Evolutionary conservation across 1,139 yeast genomes (phyloP), one percentile per base, ranked within the genome.

Genomic region (Debaryomyces psychrophilus): DNA sequence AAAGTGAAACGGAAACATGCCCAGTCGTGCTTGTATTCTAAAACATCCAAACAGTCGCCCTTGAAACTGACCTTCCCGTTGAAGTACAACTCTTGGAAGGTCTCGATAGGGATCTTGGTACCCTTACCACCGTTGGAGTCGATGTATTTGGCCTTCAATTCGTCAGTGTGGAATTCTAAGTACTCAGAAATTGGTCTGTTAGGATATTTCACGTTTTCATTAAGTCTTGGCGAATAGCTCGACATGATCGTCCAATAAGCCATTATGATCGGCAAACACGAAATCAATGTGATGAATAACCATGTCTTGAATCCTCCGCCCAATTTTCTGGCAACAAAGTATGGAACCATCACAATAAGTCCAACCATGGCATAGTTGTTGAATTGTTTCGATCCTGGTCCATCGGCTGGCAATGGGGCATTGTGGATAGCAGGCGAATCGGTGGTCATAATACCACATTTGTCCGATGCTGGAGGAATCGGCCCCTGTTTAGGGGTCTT

Each of bases 1-100:
- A 82, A 64, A 41, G 97, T 90, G 75, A 90, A 90, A 43, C 84
- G 71, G 74, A 88, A 90, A 57, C 75, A 77, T 58, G 92, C 87
- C 96, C 97, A 90, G 70, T 90, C 97, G 61, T 90, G 96, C 70
- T 93, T 84, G 69, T 73, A 86, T 73, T 90, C 97, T 75, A 90
- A 65, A 42, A 83, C 79, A 57, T 90, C 97, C 57, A 90, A 79
- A 50, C 86, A 82, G 67, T 90, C 97, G 54, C 96, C 96, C 67
- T 87, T 89, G 76, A 90, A 88, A 37, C 86, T 79, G 47, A 90
- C 96, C 69, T 89, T 87, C 56, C 86, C 85, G 49, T 80, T 92
- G 65, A 90, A 90, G 71, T 81, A 90, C 56, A 88, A 78, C 69
- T 90, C 95, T 60, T 87, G 93, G 84, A 90, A 90, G 14, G 96